Evolutionary conservation across 352 stramenopile genomes (phyloP).

Genomic region (Globisporangium alternatum): DNA sequence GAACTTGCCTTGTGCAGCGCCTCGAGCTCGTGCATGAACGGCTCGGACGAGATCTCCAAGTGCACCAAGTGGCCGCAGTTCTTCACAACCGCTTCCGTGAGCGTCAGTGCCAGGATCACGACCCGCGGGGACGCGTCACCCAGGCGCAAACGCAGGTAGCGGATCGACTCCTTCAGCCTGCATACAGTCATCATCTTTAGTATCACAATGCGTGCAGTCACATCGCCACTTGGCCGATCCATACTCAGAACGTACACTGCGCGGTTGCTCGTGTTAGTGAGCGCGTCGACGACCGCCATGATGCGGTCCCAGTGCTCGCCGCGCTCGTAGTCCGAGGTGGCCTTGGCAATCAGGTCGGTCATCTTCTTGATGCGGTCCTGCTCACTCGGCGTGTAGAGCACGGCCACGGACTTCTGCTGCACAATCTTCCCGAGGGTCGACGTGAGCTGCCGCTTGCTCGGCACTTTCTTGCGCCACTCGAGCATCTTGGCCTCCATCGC

Average conservation of each 20-base stretch:
- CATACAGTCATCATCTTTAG: not conserved
- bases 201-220: not conserved
- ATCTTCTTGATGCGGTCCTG: slow-evolving; percentile 74
- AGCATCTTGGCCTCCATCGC: slow-evolving; percentile 69
- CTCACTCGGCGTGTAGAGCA: slow-evolving; percentile 71
- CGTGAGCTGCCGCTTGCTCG: slow-evolving; percentile 66
- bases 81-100: slow-evolving; percentile 75
- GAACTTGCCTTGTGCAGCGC: slow-evolving; percentile 52
- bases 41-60: slow-evolving; percentile 58
- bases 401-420: slow-evolving; percentile 76
- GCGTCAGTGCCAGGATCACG: slow-evolving; percentile 58
- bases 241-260: slow-evolving; percentile 34
- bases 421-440: slow-evolving; percentile 64
- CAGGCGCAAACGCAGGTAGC: slow-evolving; percentile 66
- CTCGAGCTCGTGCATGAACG: slow-evolving; percentile 76
- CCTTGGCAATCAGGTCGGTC: slow-evolving; percentile 60
- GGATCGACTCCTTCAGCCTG: slow-evolving; percentile 69
- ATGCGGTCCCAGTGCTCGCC: slow-evolving; percentile 76
- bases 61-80: slow-evolving; percentile 74
- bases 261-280: slow-evolving; percentile 62
- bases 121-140: slow-evolving; percentile 59
- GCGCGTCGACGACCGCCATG: slow-evolving; percentile 70
- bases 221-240: not conserved
- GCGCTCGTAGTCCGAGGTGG: slow-evolving; percentile 70
- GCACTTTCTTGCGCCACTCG: slow-evolving; percentile 63